phyloP scores from a whole-genome alignment of 352 stramenopile species.

The Phytophthora cryptogea region DNA sequence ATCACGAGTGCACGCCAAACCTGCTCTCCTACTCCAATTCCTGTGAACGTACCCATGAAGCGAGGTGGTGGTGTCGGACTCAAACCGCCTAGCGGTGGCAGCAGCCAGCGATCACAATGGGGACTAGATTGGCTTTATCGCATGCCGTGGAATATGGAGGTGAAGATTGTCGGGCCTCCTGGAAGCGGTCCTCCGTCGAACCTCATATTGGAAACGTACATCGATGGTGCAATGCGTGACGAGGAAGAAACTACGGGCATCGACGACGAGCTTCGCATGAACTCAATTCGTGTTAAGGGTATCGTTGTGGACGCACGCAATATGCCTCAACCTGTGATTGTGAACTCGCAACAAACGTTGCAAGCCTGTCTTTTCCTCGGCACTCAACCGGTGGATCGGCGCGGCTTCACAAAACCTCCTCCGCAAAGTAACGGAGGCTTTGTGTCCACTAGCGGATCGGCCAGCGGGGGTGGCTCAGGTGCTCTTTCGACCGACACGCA shows the following conservation, averaged over 20 bases:
- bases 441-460: constrained; percentile 53
- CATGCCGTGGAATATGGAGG: constrained; percentile 93
- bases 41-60: constrained; percentile 85
- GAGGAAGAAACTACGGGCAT: constrained; percentile 74
- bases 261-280: constrained; percentile 85
- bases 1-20: constrained; percentile 46
- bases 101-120: constrained; percentile 75
- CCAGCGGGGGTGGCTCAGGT: constrained; percentile 29
- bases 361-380: constrained; percentile 87
- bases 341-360: constrained; percentile 88
- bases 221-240: constrained; percentile 78
- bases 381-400: constrained; percentile 83
- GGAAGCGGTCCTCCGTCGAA: constrained; percentile 85
- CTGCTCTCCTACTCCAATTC: constrained; percentile 78
- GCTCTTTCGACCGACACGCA: constrained; percentile 60
- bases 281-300: constrained; percentile 87
- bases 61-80: constrained; percentile 62
- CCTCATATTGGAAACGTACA: constrained; percentile 88
- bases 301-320: constrained; percentile 89
- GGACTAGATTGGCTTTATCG: constrained; percentile 89
- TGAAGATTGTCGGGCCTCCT: constrained; percentile 88
- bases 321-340: constrained; percentile 83
- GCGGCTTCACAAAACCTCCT: constrained; percentile 86
- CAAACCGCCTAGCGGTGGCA: constrained; percentile 54
- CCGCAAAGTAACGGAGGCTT: constrained; percentile 88